Conservation (phyloP, 768 basidiomycete genomes). For the Termitomyces sp. region DNA sequence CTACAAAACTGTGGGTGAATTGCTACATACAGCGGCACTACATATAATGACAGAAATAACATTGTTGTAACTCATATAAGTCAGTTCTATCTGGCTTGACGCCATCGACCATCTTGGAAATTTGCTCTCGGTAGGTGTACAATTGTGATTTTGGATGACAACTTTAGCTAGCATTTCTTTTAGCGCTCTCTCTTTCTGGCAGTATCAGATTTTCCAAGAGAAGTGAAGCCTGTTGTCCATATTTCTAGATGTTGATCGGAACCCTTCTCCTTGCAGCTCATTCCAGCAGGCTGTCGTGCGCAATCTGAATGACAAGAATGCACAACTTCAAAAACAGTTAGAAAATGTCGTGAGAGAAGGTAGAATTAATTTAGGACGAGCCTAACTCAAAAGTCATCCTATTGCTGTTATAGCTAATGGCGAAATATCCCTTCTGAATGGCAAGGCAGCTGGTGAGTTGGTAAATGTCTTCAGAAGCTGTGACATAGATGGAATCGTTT, state of each 20-base stretch:
- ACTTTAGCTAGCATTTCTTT: neutral
- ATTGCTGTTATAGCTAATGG: conserved; percentile 55
- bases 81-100: conserved; percentile 82
- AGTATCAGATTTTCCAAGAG: conserved; percentile 87
- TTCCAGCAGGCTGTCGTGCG: conserved; percentile 84
- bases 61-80: conserved; percentile 32
- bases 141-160: neutral
- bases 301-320: conserved; percentile 78
- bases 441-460: conserved; percentile 60
- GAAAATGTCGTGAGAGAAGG: conserved; percentile 87
- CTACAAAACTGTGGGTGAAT: conserved; percentile 72
- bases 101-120: conserved; percentile 75
- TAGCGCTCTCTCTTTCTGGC: conserved; percentile 88
- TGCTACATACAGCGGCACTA: conserved; percentile 29
- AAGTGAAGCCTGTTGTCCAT: conserved; percentile 39
- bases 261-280: conserved; percentile 39
- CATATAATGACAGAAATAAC: conserved; percentile 30
- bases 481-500: neutral
- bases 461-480: neutral
- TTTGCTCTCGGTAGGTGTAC: conserved; percentile 64
- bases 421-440: conserved; percentile 66
- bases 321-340: conserved; percentile 79
- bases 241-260: neutral
- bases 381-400: neutral
- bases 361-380: conserved; percentile 23